Base-by-base conservation (phyloP, 73 alveolate species). In the Durusdinium trenchii region DNA sequence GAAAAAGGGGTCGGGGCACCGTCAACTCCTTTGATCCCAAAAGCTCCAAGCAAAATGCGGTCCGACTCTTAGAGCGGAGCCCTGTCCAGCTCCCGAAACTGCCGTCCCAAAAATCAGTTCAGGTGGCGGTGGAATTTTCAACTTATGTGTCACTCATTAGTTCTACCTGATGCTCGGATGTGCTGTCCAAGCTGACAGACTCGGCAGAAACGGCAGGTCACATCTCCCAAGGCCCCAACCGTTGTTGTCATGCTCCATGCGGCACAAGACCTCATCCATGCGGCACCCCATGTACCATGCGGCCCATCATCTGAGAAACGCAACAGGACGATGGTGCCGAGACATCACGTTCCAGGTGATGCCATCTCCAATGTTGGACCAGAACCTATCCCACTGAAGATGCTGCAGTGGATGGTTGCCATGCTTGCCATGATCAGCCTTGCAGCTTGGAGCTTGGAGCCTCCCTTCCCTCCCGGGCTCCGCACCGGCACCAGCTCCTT, bases 401-500 rank as follows among this genome's bases (percentile, higher is more conserved):
- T 12, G 9, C 64, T 54, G n/a, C n/a, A n/a, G n/a, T n/a, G n/a
- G n/a, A n/a, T 54, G 64, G 64, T 54, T 20, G 28, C 64, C 28
- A 54, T 20, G 64, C 64, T 12, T 54, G 20, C 9, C 64, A 12
- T 54, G 64, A 12, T 54, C 20, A 54, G 20, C 64, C 9, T 20
- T 54, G 9, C 64, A 54, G 64, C 28, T 9, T 20, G 64, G 64
- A 54, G 9, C 64, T 54, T 54, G 64, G 64, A 12, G 28, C 64
- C 64, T 20, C 28, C 20, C 64, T 20, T 9, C 20, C 64, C 64
- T 20, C 64, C 20, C 42, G 50, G 69, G 51, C 67, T 30, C 52
- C 40, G 43, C 54, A 61, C 98, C 60, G 87, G 98, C 30, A 91
- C 90, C 45, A 91, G 90, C 98, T 91, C 98, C 2, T 54, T 76